Evolutionary conservation across 2,329 filamentous ascomycete genomes (phyloP), one percentile per base, ranked within the genome.

Genomic region (Aureobasidium leucospermi): DNA sequence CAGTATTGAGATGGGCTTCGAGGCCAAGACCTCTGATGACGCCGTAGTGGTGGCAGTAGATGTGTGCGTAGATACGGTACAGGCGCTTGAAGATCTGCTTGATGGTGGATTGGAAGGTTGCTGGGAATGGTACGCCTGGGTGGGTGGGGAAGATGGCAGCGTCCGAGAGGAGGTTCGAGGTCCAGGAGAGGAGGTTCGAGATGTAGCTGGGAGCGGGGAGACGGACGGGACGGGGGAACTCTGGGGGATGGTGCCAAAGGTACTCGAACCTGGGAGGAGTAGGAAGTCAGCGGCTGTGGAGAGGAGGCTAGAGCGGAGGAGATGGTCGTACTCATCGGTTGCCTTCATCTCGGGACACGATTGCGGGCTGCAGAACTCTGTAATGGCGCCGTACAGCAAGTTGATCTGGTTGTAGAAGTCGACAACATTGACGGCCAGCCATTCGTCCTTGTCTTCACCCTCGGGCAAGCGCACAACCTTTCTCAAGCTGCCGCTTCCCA

Each of bases 351-450:
- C 94, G 0, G 94, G 94, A 74, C 94, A 99, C 65, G 91, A 91
- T 72, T 94, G 88, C 34, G 94, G 93, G 29, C 94, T 97, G 80
- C 94, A 99, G 76, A 99, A 99, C 73, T 99, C 94, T 62, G 94
- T 99, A 72, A 99, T 99, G 65, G 94, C 94, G 61, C 95, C 95
- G 74, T 99, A 99, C 61, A 99, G 86, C 38, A 99, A 83, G 77
- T 99, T 99, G 80, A 99, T 96, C 76, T 99, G 94, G 79, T 99
- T 99, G 84, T 99, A 99, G 76, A 99, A 99, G 76, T 99, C 94
- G 78, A 99, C 94, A 79, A 99, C 92, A 77, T 99, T 99, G 67
- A 99, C 94, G 31, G 94, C 94, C 63, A 99, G 77, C 94, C 94
- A 99, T 76, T 99, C 94, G 72, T 96, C 96, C 76, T 95, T 83